Evolutionary conservation across 352 stramenopile genomes (phyloP).

Genomic region (Phytophthora europaea): DNA sequence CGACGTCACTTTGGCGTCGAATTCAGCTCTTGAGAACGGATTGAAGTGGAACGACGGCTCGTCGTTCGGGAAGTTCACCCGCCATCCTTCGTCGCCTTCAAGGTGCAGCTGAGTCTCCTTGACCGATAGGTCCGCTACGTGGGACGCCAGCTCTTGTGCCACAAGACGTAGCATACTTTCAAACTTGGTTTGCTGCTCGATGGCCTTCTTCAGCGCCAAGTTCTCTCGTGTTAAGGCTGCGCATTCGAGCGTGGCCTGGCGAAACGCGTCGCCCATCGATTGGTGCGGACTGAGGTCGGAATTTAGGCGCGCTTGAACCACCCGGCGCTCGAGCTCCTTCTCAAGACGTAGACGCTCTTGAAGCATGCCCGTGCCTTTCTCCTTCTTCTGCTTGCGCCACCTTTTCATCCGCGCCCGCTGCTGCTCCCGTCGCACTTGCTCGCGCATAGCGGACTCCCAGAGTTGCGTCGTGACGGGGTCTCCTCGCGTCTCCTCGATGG

Average conservation of each 20-base stretch:
- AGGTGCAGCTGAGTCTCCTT: background rate
- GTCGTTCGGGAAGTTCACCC: constrained; percentile 2
- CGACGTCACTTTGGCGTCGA: background rate
- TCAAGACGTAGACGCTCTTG: constrained; percentile 12
- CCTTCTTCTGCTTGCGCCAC: constrained; percentile 11
- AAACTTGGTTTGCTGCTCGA: constrained; percentile 1
- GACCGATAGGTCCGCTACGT: background rate
- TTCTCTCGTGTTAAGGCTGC: constrained; percentile 7
- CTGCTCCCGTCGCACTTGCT: background rate
- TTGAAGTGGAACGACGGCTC: constrained; percentile 26
- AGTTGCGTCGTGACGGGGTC: background rate
- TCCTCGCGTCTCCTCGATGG: background rate
- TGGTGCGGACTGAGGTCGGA: background rate
- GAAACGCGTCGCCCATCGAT: background rate
- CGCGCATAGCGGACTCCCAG: background rate
- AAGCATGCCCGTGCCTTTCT: background rate
- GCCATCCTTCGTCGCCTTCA: background rate
- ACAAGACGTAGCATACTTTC: background rate
- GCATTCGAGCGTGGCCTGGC: background rate
- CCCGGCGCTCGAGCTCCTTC: background rate
- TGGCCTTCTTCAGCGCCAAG: constrained; percentile 2
- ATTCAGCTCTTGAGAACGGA: constrained; percentile 19
- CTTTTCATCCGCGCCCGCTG: constrained; percentile 10
- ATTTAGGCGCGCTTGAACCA: background rate
- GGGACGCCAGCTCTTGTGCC: background rate